Evolutionary conservation across 1,284 basidiomycete species (phyloP), one percentile per base, ranked within the genome.

Genomic region (Puccinia polysora): DNA sequence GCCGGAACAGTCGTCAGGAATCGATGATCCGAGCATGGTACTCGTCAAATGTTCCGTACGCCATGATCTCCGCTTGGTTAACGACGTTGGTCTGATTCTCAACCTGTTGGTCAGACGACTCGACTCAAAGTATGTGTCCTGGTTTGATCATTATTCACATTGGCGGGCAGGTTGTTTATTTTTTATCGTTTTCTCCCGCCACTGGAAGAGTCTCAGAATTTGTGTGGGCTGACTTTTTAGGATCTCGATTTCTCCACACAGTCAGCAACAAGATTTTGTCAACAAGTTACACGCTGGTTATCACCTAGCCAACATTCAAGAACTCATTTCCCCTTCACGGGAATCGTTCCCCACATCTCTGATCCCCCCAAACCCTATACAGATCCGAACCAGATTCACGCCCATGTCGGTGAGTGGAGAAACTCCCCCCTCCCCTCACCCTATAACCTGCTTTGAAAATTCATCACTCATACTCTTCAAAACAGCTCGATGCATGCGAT

Each of bases 81-180:
- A 80, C 7, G 84, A 86, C 2, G 84, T 86, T 1, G 86, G 85
- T 2, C 83, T 83, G 64, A 85, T 94, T 28, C 82, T 90, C 28
- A 86, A 84, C 53, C 78, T 87, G n/a, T 80, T 95, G 5, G 83
- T 87, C 8, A 87, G 88, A 80, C 84, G 85, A 28, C 77, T 89
- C 65, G 79, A 83, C 5, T 77, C 81, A 3, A 84, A 85, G 90
- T 91, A 74, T 81, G 71, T 65, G 45, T 15, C 15, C 10, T 20
- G 12, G 14, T 10, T 28, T 55, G 18, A 28, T 28, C 14, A 12
- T 58, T 20, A 65, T 59, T 59, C 38, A 47, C 4, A 10, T 30
- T 15, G 18, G 4, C 30, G 36, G 7, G 6, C 36, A 15, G 59
- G 34, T 50, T 32, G n/a, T n/a, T n/a, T n/a, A n/a, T n/a, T n/a